These are phyloP conservation scores for Fraxinus velutina DNA, from an alignment of 305 asterid genomes.

Conservation along the genomic window DNA sequence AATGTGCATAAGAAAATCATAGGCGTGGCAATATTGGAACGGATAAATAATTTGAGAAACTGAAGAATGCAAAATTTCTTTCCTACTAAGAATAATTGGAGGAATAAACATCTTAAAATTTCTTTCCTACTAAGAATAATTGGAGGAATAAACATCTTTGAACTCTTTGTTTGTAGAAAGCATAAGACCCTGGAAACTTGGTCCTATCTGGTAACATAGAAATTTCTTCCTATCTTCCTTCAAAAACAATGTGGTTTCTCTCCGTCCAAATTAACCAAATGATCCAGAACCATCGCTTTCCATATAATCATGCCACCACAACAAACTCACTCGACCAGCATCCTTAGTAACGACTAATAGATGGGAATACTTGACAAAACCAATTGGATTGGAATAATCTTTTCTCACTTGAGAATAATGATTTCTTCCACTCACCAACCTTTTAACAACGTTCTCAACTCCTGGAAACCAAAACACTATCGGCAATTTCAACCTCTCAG, in stretches of 20 bases:
- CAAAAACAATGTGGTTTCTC: neutral
- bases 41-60: neutral
- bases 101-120: neutral
- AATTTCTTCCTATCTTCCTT: neutral
- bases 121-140: neutral
- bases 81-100: no score
- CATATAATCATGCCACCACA: neutral
- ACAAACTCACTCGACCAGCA: neutral
- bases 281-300: neutral
- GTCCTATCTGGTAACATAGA: neutral
- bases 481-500: neutral
- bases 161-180: neutral
- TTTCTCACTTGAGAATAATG: neutral
- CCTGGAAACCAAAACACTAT: neutral
- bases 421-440: neutral
- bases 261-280: neutral
- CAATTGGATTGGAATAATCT: neutral
- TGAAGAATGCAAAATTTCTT: neutral
- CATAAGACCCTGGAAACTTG: neutral
- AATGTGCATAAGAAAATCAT: neutral
- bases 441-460: neutral
- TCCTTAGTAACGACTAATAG: neutral
- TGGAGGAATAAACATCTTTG: neutral
- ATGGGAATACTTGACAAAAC: neutral
- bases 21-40: neutral